phyloP scores from a whole-genome alignment of 345 rosid genomes.

The Eutrema heterophyllum region DNA sequence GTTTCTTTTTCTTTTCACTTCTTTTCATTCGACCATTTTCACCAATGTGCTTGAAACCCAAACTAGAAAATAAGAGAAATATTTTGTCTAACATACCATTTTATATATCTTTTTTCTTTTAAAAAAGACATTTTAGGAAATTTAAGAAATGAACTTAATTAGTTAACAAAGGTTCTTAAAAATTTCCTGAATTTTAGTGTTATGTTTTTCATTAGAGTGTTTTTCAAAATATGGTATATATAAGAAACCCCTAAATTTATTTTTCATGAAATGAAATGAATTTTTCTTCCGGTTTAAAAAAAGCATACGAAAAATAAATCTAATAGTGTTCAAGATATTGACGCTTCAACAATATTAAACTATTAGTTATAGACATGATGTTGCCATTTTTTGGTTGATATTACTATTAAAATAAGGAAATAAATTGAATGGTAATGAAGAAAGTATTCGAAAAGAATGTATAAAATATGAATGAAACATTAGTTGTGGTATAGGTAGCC shows the following conservation, averaged over 20 bases:
- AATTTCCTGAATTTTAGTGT: not conserved
- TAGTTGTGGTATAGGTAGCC: slow-evolving; percentile 12
- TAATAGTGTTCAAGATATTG: not conserved
- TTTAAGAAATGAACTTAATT: not conserved
- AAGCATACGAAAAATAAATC: not conserved
- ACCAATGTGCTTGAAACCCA: slow-evolving; percentile 1
- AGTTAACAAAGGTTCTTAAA: not conserved
- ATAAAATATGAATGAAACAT: not conserved
- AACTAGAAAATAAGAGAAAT: not conserved
- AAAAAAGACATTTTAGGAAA: not conserved
- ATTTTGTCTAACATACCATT: not conserved
- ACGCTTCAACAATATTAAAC: not conserved
- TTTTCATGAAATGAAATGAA: not conserved
- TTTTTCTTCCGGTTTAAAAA: not conserved
- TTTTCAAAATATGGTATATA: slow-evolving; percentile 13
- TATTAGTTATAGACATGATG: not conserved
- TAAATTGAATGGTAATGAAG: not conserved
- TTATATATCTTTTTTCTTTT: not conserved
- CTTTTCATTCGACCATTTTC: not conserved
- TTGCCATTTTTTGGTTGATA: not conserved
- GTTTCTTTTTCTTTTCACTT: not conserved
- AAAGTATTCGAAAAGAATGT: not conserved
- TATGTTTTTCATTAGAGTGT: not conserved
- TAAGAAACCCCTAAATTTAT: slow-evolving; percentile 26
- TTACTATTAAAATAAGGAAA: not conserved